Conservation (phyloP, 306 rosid species). For the Spatholobus suberectus region DNA sequence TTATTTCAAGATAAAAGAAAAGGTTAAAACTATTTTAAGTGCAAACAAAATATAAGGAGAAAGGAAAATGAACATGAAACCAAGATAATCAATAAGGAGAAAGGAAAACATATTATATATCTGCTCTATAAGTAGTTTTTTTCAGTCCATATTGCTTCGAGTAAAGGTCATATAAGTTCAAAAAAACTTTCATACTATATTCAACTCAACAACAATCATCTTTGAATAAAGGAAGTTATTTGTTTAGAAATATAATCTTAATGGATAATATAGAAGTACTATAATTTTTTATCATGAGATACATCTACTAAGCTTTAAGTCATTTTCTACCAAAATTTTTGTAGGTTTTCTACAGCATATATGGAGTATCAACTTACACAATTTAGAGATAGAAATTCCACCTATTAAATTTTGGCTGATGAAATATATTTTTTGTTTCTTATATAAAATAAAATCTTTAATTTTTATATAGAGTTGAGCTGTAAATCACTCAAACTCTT, state of each 20-base stretch:
- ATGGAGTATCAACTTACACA: too few relatives aligned
- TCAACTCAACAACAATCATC: neutral
- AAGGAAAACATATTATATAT: too few relatives aligned
- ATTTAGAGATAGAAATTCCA: neutral
- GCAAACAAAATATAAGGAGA: too few relatives aligned
- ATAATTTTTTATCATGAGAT: neutral
- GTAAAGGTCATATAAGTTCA: neutral
- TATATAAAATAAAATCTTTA: too few relatives aligned
- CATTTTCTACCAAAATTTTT: neutral
- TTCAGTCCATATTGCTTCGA: neutral
- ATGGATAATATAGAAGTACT: neutral
- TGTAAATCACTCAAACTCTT: too few relatives aligned
- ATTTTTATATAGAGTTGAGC: too few relatives aligned
- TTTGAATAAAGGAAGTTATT: constrained; percentile 8
- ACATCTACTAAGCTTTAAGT: neutral
- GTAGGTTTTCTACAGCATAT: neutral
- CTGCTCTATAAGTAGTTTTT: neutral
- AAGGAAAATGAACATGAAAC: too few relatives aligned
- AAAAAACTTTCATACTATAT: too few relatives aligned
- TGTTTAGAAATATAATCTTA: neutral
- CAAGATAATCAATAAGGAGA: too few relatives aligned
- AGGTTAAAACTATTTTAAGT: too few relatives aligned
- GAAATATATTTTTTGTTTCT: too few relatives aligned
- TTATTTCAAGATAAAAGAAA: too few relatives aligned
- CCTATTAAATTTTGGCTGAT: neutral